Percentiles rank a stretch among this genome's conserved stretches.
These are phyloP conservation scores for Prunus armeniaca DNA, from an alignment of 306 rosid species.

Conservation along the genomic window DNA sequence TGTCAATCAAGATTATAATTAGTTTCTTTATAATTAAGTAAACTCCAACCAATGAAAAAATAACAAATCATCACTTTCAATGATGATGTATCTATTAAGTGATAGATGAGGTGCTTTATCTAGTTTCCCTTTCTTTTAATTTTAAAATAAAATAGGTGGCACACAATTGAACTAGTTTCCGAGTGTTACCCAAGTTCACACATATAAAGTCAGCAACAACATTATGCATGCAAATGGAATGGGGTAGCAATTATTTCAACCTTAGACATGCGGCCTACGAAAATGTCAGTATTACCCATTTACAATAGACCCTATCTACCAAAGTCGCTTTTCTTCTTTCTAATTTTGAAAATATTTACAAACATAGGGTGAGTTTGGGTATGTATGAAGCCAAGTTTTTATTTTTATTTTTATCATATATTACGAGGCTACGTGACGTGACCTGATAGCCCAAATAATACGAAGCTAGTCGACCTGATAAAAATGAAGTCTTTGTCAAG, in stretches of 20 bases:
- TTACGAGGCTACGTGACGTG: not conserved
- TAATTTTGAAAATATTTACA: too few species aligned
- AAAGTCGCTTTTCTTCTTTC: too few species aligned
- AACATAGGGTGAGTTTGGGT: too few species aligned
- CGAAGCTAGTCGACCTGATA: not conserved
- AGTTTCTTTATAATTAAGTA: too few species aligned
- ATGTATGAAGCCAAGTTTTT: too few species aligned
- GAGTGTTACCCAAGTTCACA: not conserved
- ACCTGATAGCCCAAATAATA: too few species aligned
- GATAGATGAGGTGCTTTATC: too few species aligned
- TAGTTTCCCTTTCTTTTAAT: too few species aligned
- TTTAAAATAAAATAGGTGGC: not conserved
- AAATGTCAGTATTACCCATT: too few species aligned
- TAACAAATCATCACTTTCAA: not conserved
- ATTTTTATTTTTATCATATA: too few species aligned
- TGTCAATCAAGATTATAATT: not conserved
- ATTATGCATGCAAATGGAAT: not conserved
- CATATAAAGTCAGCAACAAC: not conserved
- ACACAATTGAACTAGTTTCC: not conserved
- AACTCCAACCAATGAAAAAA: not conserved
- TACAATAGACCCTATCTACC: too few species aligned
- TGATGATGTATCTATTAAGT: too few species aligned
- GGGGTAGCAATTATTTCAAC: not conserved
- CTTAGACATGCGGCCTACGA: not conserved
- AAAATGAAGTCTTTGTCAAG: not conserved